phyloP scores from a whole-genome alignment of 2,329 filamentous ascomycete species.

The Diaporthe sp. region DNA sequence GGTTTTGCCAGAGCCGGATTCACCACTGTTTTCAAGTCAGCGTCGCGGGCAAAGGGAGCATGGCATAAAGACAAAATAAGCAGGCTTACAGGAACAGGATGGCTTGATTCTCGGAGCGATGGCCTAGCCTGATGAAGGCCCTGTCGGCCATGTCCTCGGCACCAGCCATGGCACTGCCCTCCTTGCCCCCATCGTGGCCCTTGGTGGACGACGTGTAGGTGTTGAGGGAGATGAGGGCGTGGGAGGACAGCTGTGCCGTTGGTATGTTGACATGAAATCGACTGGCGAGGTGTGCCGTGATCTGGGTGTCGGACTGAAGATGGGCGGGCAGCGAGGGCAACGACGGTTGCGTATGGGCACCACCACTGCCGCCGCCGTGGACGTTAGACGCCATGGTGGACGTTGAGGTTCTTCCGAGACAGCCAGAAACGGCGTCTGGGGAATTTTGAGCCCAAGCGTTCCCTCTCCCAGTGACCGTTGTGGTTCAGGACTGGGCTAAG shows the following conservation, averaged over 20 bases:
- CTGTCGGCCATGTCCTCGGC: slow-evolving; percentile 92
- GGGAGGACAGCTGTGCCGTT: slow-evolving; percentile 89
- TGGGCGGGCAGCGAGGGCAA: slow-evolving; percentile 90
- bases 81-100: slow-evolving; percentile 88
- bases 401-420: slow-evolving; percentile 45
- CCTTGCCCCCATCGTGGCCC: slow-evolving; percentile 90
- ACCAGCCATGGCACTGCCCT: slow-evolving; percentile 92
- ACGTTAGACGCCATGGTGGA: slow-evolving; percentile 73
- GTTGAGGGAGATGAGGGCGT: slow-evolving; percentile 92
- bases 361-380: slow-evolving; percentile 65
- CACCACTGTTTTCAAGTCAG: slow-evolving; percentile 73
- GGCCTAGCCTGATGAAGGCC: slow-evolving; percentile 87
- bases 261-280: slow-evolving; percentile 94
- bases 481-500: slow-evolving; percentile 1
- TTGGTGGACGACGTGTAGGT: slow-evolving; percentile 92
- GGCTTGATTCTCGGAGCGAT: slow-evolving; percentile 93
- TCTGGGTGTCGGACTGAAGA: slow-evolving; percentile 74
- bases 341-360: slow-evolving; percentile 85
- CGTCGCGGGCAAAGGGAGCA: not conserved
- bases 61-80: not conserved
- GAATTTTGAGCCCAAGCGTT: slow-evolving; percentile 11
- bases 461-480: slow-evolving; percentile 21
- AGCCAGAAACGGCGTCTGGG: slow-evolving; percentile 46
- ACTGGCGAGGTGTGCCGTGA: slow-evolving; percentile 86
- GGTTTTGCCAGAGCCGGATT: slow-evolving; percentile 96